Percentiles rank a stretch among this genome's conserved stretches.
Evolutionary conservation across 2,329 filamentous ascomycete genomes (phyloP).

Genomic region (Penicillium crustosum): DNA sequence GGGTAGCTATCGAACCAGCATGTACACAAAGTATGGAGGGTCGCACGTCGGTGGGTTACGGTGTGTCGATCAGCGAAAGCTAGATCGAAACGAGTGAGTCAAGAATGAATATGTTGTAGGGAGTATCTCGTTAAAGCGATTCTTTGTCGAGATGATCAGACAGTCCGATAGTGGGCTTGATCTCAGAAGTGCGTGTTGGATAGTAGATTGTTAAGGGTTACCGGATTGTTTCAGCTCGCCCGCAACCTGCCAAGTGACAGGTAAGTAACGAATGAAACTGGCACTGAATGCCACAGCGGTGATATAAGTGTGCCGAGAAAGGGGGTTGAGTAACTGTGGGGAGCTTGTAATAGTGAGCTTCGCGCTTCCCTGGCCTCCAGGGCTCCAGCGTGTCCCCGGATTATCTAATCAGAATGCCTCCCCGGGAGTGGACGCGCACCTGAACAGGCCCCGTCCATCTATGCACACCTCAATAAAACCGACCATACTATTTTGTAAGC

Average conservation of each 20-base stretch:
- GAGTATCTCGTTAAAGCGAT: neutral
- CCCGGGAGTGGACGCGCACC: neutral
- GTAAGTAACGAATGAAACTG: conserved; percentile 30
- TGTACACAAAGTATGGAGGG: conserved; percentile 7
- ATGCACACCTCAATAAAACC: neutral
- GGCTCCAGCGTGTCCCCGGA: neutral
- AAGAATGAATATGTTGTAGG: neutral
- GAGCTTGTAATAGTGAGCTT: neutral
- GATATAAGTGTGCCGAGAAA: neutral
- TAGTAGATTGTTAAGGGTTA: neutral
- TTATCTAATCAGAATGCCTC: conserved; percentile 6
- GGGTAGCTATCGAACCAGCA: conserved; percentile 12
- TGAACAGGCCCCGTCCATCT: too few relatives aligned
- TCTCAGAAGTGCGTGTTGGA: neutral
- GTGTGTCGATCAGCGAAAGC: neutral
- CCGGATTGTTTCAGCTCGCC: conserved; percentile 1
- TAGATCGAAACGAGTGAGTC: neutral
- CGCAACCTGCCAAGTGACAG: neutral
- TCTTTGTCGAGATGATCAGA: neutral
- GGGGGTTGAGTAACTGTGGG: neutral
- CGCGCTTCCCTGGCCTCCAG: neutral
- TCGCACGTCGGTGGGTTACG: neutral
- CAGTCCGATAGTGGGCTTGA: conserved; percentile 9
- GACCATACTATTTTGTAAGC: neutral
- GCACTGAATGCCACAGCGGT: conserved; percentile 26